These are phyloP conservation scores for Monilinia fructicola DNA, from an alignment of 2,329 filamentous ascomycete genomes.

Conservation along the genomic window DNA sequence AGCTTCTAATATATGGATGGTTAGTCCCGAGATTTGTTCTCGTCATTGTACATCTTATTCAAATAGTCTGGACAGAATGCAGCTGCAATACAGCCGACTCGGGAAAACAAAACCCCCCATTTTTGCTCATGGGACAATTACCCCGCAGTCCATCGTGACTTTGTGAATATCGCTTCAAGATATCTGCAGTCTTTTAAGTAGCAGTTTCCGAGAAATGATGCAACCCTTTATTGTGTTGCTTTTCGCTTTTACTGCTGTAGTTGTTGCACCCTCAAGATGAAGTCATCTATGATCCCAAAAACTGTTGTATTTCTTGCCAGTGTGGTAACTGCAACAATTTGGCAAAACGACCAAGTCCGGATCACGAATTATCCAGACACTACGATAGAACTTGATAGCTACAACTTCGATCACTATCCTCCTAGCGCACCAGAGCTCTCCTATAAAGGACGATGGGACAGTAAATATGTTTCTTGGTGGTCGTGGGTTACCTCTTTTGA, in stretches of 20 bases:
- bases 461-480: conserved; percentile 60
- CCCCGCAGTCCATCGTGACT: conserved; percentile 18
- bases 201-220: neutral
- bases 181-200: conserved; percentile 3
- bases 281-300: conserved; percentile 19
- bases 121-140: conserved; percentile 1
- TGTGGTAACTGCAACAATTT: conserved; percentile 33
- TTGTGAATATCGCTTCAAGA: conserved; percentile 3
- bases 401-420: conserved; percentile 50
- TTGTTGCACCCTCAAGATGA: conserved; percentile 24
- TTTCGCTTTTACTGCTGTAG: neutral
- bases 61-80: conserved; percentile 6
- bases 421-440: conserved; percentile 55
- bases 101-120: conserved; percentile 13
- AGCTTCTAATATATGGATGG: neutral
- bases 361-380: conserved; percentile 46
- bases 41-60: neutral
- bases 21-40: conserved; percentile 4
- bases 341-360: conserved; percentile 42
- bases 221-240: neutral
- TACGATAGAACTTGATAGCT: conserved; percentile 40
- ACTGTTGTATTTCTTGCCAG: conserved; percentile 16
- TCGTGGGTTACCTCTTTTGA: conserved; percentile 45
- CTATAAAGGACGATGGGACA: conserved; percentile 64
- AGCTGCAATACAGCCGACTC: conserved; percentile 17